phyloP scores from a whole-genome alignment of 768 basidiomycete species.

The Amanita rubescens region DNA sequence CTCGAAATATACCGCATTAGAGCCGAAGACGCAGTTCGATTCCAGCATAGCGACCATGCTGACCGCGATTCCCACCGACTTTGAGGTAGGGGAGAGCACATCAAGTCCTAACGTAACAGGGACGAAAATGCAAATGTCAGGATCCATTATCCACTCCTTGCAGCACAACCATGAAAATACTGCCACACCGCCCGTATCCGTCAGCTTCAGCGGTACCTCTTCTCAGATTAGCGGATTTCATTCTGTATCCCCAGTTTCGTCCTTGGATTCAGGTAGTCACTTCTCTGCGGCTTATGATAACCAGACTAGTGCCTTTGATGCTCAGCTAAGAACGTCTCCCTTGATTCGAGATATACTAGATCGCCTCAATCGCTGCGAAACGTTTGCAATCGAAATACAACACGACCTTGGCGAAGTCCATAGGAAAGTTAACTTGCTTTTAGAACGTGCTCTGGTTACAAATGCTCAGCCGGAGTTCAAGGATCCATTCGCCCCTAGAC shows the following conservation, averaged over 20 bases:
- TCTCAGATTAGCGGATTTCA: slow-evolving; percentile 39
- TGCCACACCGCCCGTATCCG: slow-evolving; percentile 40
- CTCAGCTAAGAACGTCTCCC: slow-evolving; percentile 70
- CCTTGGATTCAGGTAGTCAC: slow-evolving; percentile 67
- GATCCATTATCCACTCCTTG: slow-evolving; percentile 31
- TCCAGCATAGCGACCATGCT: slow-evolving; percentile 41
- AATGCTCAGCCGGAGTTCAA: slow-evolving; percentile 66
- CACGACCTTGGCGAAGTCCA: slow-evolving; percentile 67
- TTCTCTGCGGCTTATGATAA: slow-evolving; percentile 43
- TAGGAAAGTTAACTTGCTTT: slow-evolving; percentile 68
- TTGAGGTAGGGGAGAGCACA: slow-evolving; percentile 36
- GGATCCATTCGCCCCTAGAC: slow-evolving; percentile 61
- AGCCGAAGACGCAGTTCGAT: slow-evolving; percentile 36
- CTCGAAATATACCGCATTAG: slow-evolving; percentile 33
- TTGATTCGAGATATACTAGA: slow-evolving; percentile 71
- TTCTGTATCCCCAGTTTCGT: slow-evolving; percentile 74
- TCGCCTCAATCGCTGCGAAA: slow-evolving; percentile 66
- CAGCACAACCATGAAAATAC: slow-evolving; percentile 30
- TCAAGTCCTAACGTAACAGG: slow-evolving; percentile 20
- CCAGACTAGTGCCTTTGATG: slow-evolving; percentile 47
- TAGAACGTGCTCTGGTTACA: slow-evolving; percentile 54
- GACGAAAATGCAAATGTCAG: slow-evolving; percentile 14
- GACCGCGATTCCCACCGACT: slow-evolving; percentile 46
- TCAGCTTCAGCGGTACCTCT: slow-evolving; percentile 28
- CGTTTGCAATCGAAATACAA: slow-evolving; percentile 62